These are phyloP conservation scores for Diaporthe vaccinii DNA, from an alignment of 2,329 filamentous ascomycete genomes.

Conservation along the genomic window DNA sequence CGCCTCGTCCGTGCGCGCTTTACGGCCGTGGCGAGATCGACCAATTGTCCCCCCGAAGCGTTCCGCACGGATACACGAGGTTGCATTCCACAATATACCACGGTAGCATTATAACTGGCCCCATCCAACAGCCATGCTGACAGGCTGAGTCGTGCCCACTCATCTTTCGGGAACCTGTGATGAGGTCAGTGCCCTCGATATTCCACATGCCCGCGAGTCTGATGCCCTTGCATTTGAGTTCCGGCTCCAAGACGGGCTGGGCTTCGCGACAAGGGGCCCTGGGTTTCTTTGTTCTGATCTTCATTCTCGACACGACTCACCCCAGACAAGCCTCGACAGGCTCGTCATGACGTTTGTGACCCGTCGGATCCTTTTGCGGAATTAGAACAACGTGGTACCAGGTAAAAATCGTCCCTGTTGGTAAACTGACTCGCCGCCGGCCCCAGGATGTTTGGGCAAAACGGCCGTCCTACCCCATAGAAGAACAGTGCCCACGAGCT, in stretches of 20 bases:
- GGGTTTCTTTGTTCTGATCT: neutral
- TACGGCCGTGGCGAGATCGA: neutral
- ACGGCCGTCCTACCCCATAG: constrained; percentile 6
- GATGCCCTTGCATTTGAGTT: constrained; percentile 12
- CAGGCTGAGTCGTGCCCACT: constrained; percentile 10
- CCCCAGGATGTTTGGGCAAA: constrained; percentile 3
- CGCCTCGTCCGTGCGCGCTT: constrained; percentile 13
- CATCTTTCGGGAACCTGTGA: constrained; percentile 1
- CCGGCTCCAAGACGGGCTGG: neutral
- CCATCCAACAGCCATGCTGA: neutral
- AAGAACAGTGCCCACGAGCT: constrained; percentile 13
- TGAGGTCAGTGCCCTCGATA: neutral
- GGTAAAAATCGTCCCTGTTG: constrained; percentile 14
- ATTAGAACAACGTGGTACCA: neutral
- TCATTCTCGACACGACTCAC: neutral
- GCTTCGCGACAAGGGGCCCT: constrained; percentile 11
- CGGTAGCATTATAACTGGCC: neutral
- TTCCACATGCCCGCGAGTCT: neutral
- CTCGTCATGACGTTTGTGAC: constrained; percentile 9
- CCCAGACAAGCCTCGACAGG: neutral
- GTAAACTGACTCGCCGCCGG: constrained; percentile 16
- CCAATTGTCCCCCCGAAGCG: neutral
- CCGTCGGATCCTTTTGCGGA: constrained; percentile 28
- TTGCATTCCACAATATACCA: constrained; percentile 20
- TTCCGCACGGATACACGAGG: constrained; percentile 11